Percentiles rank a stretch among this genome's conserved stretches.
Conservation (phyloP, 352 stramenopile species). For the Phytopythium chamaehyphon region DNA sequence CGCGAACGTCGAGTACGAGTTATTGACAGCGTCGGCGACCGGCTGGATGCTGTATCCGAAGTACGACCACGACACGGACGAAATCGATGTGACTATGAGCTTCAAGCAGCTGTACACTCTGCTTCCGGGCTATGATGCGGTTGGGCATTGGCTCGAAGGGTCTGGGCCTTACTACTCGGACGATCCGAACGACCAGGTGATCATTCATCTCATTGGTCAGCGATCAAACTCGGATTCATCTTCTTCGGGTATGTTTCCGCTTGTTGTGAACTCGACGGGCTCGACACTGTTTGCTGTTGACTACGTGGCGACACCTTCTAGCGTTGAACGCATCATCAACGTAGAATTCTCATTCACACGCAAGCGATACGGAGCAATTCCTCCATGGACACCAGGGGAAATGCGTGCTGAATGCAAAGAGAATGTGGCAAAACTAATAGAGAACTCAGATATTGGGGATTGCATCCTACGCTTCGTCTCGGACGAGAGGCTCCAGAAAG, state of each 20-base stretch:
- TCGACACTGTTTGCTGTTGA: slow-evolving; percentile 38
- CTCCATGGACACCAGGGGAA: slow-evolving; percentile 26
- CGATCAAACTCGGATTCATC: slow-evolving; percentile 13
- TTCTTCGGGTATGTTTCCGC: slow-evolving; percentile 26
- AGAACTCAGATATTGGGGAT: slow-evolving; percentile 13
- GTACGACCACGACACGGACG: slow-evolving; percentile 10
- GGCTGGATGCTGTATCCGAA: slow-evolving; percentile 36
- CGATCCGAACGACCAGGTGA: slow-evolving; percentile 34
- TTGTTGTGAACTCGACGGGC: slow-evolving; percentile 36
- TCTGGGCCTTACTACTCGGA: slow-evolving; percentile 30
- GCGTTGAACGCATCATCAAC: slow-evolving; percentile 11
- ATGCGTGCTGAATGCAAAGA: slow-evolving; percentile 16
- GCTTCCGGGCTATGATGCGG: slow-evolving; percentile 28
- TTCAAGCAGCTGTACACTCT: slow-evolving; percentile 59
- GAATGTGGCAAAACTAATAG: slow-evolving; percentile 9
- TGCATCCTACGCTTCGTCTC: slow-evolving; percentile 23
- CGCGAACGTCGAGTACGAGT: background rate
- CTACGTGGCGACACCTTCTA: slow-evolving; percentile 21
- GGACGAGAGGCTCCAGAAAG: slow-evolving; percentile 18
- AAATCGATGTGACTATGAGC: slow-evolving; percentile 45
- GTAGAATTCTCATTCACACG: slow-evolving; percentile 27
- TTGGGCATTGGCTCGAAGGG: slow-evolving; percentile 11
- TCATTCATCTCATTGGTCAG: slow-evolving; percentile 29
- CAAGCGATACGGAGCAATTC: slow-evolving; percentile 24
- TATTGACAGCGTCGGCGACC: slow-evolving; percentile 7